Conservation (phyloP, 2,329 filamentous ascomycete species). For the Aspergillus sp. region DNA sequence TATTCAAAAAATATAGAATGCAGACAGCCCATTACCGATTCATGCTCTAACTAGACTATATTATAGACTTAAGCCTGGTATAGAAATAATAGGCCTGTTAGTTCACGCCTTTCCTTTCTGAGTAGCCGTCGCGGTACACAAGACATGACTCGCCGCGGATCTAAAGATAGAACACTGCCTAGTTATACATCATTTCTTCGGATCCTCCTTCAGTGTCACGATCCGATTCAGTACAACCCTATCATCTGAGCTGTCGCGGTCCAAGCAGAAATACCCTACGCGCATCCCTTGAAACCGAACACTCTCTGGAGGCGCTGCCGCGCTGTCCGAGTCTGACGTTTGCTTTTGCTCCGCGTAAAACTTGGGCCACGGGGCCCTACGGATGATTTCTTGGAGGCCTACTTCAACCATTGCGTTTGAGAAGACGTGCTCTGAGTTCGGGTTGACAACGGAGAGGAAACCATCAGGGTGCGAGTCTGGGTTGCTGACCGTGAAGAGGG, state of each 20-base stretch:
- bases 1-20: too few species aligned
- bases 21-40: too few species aligned
- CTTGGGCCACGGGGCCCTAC: neutral
- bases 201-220: neutral
- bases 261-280: conserved; percentile 2
- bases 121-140: too few species aligned
- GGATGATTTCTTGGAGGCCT: neutral
- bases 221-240: neutral
- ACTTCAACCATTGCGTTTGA: neutral
- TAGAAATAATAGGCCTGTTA: too few species aligned
- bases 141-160: too few species aligned
- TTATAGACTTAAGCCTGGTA: too few species aligned
- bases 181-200: neutral
- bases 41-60: too few species aligned
- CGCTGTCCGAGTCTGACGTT: neutral
- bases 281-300: neutral
- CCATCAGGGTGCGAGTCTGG: neutral
- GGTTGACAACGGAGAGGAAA: neutral
- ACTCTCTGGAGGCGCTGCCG: neutral
- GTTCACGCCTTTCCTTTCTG: too few species aligned
- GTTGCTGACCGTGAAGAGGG: neutral
- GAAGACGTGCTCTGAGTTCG: neutral
- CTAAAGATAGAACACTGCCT: too few species aligned
- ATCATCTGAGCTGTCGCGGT: neutral
- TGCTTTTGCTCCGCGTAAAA: neutral